A percentile compares a stretch with the other conserved stretches of the same genome.
phyloP scores from a whole-genome alignment of 768 basidiomycete species.

The Tricholoma terreum region DNA sequence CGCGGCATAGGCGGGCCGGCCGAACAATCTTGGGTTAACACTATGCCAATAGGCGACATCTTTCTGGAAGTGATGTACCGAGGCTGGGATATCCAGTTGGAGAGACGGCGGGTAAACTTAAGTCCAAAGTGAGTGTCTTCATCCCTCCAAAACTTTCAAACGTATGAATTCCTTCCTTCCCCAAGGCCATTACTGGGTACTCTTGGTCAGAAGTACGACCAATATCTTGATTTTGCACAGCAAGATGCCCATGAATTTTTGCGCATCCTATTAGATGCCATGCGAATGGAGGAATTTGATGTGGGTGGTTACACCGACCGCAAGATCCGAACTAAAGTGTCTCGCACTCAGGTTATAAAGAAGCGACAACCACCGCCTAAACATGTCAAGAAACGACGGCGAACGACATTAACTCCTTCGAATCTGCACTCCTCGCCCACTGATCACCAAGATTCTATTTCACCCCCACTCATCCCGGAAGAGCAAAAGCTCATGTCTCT shows the following conservation, averaged over 20 bases:
- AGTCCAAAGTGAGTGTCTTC: slow-evolving; percentile 61
- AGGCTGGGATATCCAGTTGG: slow-evolving; percentile 63
- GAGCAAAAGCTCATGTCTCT: slow-evolving; percentile 64
- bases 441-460: slow-evolving; percentile 7
- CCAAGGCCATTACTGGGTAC: slow-evolving; percentile 58
- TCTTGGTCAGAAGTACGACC: slow-evolving; percentile 84
- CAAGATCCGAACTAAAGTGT: not conserved
- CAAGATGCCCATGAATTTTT: slow-evolving; percentile 96
- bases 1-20: slow-evolving; percentile 50
- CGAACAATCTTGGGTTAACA: slow-evolving; percentile 52
- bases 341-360: slow-evolving; percentile 66
- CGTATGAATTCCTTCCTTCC: not conserved
- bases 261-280: slow-evolving; percentile 83
- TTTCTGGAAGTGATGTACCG: slow-evolving; percentile 58
- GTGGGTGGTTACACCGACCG: slow-evolving; percentile 37
- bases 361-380: slow-evolving; percentile 51
- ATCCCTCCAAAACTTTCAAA: not conserved
- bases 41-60: slow-evolving; percentile 69
- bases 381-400: slow-evolving; percentile 37
- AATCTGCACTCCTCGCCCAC: slow-evolving; percentile 8
- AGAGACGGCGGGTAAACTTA: slow-evolving; percentile 46
- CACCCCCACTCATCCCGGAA: slow-evolving; percentile 24
- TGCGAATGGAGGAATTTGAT: slow-evolving; percentile 94
- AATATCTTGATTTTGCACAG: slow-evolving; percentile 92
- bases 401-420: slow-evolving; percentile 32